Evolutionary conservation across 1,284 basidiomycete genomes (phyloP).

Genomic region (Cutaneotrichosporon spelunceum): DNA sequence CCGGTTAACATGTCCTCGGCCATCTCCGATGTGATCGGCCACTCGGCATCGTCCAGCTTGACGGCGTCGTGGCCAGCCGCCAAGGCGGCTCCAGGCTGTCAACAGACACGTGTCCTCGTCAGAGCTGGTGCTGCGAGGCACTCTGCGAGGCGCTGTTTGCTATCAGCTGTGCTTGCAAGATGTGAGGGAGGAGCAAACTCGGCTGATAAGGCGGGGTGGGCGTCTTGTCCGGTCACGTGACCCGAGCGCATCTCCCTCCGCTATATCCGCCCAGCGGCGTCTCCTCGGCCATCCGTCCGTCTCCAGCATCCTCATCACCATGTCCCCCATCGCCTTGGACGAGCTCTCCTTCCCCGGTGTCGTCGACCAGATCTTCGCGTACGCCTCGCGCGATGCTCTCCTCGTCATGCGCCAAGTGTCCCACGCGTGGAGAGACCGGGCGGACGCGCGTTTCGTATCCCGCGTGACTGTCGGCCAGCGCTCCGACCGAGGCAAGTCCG

Average conservation of each 20-base stretch:
- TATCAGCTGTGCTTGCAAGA: too few species aligned
- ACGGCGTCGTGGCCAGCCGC: not conserved
- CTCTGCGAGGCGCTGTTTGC: too few species aligned
- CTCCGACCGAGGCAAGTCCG: not conserved
- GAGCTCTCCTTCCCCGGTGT: slow-evolving; percentile 4
- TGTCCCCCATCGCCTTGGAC: not conserved
- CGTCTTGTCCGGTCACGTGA: not conserved
- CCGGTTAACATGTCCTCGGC: not conserved
- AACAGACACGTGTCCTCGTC: too few species aligned
- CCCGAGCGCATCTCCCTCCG: not conserved
- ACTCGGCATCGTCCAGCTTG: not conserved
- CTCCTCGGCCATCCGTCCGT: not conserved
- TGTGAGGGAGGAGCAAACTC: too few species aligned
- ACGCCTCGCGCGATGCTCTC: not conserved
- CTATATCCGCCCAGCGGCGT: not conserved
- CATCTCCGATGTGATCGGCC: not conserved
- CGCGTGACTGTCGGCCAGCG: not conserved
- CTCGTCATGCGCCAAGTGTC: not conserved
- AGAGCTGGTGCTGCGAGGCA: too few species aligned
- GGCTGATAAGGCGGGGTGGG: not conserved
- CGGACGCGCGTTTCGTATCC: not conserved
- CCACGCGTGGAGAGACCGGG: not conserved
- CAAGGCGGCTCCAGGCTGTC: not conserved
- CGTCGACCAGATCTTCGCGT: not conserved
- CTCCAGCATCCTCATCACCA: not conserved